These are phyloP conservation scores for Alloascoidea hylecoeti DNA, from an alignment of 805 yeast genomes.

Conservation along the genomic window DNA sequence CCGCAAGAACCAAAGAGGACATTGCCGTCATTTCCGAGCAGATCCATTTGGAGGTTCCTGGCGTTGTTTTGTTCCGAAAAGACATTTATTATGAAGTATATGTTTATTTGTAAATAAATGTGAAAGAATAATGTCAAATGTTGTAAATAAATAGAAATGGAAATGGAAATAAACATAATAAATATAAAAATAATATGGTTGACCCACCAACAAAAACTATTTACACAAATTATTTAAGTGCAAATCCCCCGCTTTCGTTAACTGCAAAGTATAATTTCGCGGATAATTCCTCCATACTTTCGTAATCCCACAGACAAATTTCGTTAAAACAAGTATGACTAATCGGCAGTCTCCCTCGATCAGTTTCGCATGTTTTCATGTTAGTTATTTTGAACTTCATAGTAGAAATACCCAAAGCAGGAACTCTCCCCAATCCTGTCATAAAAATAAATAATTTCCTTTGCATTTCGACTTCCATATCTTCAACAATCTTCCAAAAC, in stretches of 20 bases:
- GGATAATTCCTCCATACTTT: slow-evolving; percentile 34
- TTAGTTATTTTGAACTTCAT: slow-evolving; percentile 59
- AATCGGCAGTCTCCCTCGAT: slow-evolving; percentile 47
- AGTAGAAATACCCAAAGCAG: slow-evolving; percentile 82
- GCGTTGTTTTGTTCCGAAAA: no score
- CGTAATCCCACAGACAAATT: slow-evolving; percentile 59
- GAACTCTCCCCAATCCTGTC: slow-evolving; percentile 85
- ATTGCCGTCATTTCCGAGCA: slow-evolving; percentile 26
- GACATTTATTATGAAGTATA: no score
- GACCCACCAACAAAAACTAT: no score
- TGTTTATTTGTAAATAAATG: no score
- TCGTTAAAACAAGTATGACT: slow-evolving; percentile 96
- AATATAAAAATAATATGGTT: no score
- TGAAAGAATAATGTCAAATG: no score
- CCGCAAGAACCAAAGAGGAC: slow-evolving; percentile 21
- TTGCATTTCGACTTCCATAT: slow-evolving; percentile 31
- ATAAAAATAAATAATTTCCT: slow-evolving; percentile 58
- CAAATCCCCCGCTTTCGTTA: slow-evolving; percentile 77
- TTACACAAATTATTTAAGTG: slow-evolving; percentile 50
- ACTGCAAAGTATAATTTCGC: slow-evolving; percentile 56
- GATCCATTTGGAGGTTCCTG: slow-evolving; percentile 38
- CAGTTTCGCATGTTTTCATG: slow-evolving; percentile 27
- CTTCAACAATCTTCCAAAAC: slow-evolving; percentile 78
- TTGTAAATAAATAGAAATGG: no score
- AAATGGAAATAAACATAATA: no score